These are phyloP conservation scores for Cladosporium austrohemisphaericum DNA, from an alignment of 2,329 filamentous ascomycete genomes.

Conservation along the genomic window DNA sequence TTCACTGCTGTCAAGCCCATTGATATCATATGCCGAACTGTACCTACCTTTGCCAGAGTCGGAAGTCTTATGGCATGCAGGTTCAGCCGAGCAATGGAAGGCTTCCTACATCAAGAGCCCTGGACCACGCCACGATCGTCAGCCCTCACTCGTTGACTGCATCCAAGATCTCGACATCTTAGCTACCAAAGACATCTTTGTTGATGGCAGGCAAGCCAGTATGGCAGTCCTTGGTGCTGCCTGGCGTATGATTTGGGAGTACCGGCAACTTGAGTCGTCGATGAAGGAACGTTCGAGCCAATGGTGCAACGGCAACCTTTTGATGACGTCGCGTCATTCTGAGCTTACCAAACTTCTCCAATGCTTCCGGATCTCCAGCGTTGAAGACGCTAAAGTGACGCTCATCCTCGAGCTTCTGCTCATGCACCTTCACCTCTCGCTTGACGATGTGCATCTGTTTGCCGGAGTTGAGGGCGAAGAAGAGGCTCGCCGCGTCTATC, in stretches of 20 bases:
- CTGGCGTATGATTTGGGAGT: conserved; percentile 64
- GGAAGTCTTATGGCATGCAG: conserved; percentile 62
- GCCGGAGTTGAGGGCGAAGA: conserved; percentile 65
- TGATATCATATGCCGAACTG: conserved; percentile 67
- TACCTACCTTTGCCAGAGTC: conserved; percentile 62
- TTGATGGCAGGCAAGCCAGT: conserved; percentile 56
- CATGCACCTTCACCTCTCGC: conserved; percentile 61
- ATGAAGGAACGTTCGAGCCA: conserved; percentile 48
- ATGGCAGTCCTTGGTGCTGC: conserved; percentile 63
- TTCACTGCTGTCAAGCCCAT: conserved; percentile 60
- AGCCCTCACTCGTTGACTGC: conserved; percentile 54
- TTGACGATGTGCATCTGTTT: conserved; percentile 65
- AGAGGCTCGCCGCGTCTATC: conserved; percentile 58
- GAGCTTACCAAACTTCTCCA: conserved; percentile 60
- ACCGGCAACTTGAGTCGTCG: conserved; percentile 56
- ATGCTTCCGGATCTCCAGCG: conserved; percentile 45
- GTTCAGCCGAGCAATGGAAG: conserved; percentile 63
- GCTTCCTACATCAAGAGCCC: conserved; percentile 48
- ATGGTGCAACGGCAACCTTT: conserved; percentile 35
- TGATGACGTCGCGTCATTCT: conserved; percentile 54
- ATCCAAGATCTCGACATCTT: conserved; percentile 56
- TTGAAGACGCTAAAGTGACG: conserved; percentile 33
- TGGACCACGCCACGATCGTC: conserved; percentile 36
- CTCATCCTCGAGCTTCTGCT: conserved; percentile 51
- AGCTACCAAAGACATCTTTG: conserved; percentile 44